These are phyloP conservation scores for Blastomyces parvus DNA, from an alignment of 2,329 filamentous ascomycete genomes.

Conservation along the genomic window DNA sequence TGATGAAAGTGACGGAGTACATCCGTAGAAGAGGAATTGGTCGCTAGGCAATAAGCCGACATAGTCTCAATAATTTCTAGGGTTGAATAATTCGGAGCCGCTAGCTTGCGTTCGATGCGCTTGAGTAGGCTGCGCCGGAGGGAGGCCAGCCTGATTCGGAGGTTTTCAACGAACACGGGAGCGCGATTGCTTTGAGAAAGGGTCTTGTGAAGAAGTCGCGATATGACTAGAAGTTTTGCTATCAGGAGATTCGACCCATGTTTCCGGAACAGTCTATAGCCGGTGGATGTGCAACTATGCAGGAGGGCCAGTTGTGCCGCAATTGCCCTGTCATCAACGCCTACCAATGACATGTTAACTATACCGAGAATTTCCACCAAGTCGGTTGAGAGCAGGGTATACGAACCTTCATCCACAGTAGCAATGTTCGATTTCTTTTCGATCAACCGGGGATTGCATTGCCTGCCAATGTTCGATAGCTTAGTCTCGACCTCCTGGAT, in stretches of 20 bases:
- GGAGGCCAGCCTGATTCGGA: slow-evolving; percentile 54
- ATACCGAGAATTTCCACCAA: background rate
- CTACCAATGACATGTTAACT: slow-evolving; percentile 23
- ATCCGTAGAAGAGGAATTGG: slow-evolving; percentile 69
- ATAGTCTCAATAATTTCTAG: slow-evolving; percentile 59
- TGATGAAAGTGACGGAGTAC: slow-evolving; percentile 69
- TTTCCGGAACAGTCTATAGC: slow-evolving; percentile 45
- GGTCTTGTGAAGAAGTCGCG: slow-evolving; percentile 64
- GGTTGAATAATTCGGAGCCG: slow-evolving; percentile 34
- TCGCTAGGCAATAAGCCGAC: slow-evolving; percentile 71
- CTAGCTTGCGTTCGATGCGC: slow-evolving; percentile 50
- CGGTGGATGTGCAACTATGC: slow-evolving; percentile 45
- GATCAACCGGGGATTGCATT: slow-evolving; percentile 64
- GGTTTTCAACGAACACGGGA: slow-evolving; percentile 49
- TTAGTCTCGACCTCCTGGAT: slow-evolving; percentile 65
- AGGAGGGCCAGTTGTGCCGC: slow-evolving; percentile 51
- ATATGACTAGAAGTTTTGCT: slow-evolving; percentile 66
- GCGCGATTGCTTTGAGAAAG: slow-evolving; percentile 46
- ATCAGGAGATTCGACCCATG: slow-evolving; percentile 45
- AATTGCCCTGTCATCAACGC: slow-evolving; percentile 33
- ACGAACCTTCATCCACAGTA: slow-evolving; percentile 25
- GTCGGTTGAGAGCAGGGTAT: slow-evolving; percentile 6
- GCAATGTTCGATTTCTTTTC: slow-evolving; percentile 50
- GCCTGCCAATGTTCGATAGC: slow-evolving; percentile 61
- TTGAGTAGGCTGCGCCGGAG: slow-evolving; percentile 57